These are phyloP conservation scores for Clavariopsis aquatica DNA, from an alignment of 495 filamentous ascomycete species.

Conservation along the genomic window DNA sequence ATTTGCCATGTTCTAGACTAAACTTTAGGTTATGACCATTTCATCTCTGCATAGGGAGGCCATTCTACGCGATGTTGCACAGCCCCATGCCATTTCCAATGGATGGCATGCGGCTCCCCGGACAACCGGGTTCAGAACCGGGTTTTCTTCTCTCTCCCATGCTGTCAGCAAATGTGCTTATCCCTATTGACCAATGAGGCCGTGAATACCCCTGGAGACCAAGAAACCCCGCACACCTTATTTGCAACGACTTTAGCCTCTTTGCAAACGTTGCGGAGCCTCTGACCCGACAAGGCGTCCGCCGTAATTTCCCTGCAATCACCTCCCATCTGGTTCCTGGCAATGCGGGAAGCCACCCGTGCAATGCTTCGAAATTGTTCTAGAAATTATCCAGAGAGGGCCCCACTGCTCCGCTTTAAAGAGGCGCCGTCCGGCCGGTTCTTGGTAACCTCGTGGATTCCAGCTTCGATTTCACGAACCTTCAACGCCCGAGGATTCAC, in stretches of 20 bases:
- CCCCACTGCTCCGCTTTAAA: slow-evolving; percentile 7
- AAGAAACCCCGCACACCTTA: not conserved
- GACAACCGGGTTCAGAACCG: not conserved
- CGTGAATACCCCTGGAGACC: not conserved
- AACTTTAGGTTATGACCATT: too few species aligned
- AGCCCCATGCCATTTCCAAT: not conserved
- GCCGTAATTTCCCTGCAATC: slow-evolving; percentile 10
- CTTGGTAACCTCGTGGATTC: slow-evolving; percentile 4
- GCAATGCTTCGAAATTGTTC: slow-evolving; percentile 1
- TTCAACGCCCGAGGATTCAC: not conserved
- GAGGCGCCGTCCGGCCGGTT: slow-evolving; percentile 4
- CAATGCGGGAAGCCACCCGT: not conserved
- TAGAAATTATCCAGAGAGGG: slow-evolving; percentile 6
- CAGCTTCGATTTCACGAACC: not conserved
- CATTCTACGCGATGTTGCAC: not conserved
- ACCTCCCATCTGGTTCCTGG: slow-evolving; percentile 11
- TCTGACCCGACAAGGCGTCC: not conserved
- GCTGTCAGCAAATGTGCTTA: not conserved
- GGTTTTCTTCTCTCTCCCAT: not conserved
- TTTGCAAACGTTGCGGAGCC: slow-evolving; percentile 3
- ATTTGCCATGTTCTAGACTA: too few species aligned
- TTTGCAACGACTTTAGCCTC: not conserved
- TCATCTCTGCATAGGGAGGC: too few species aligned
- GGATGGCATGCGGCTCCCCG: not conserved
- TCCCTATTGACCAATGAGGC: not conserved